Base-by-base conservation (phyloP, 1,284 basidiomycete species). In the Retiboletus flavoniger region DNA sequence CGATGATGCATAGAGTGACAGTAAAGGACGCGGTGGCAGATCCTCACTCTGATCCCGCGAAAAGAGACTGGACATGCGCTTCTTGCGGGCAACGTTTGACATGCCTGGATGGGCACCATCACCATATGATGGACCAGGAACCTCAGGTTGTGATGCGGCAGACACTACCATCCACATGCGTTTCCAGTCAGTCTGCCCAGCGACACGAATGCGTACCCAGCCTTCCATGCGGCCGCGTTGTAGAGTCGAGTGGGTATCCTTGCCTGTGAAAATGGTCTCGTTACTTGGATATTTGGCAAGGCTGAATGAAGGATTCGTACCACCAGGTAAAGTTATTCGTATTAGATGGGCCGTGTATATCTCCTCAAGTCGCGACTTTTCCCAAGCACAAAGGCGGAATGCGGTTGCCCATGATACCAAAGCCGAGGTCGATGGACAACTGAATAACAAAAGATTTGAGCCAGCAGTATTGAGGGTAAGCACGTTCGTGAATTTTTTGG, bases 121-220 rank as follows among this genome's bases (percentile, higher is more conserved):
- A 45, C 44, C 40, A 24, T 42, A n/a, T 43, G 56, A 40, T 38
- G 58, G 28, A 43, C 52, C 40, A 40, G 61, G 52, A 28, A 26
- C 45, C 32, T 66, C 66, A 4, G 56, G 45, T 29, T 74, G 72
- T 13, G 67, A 64, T 17, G 76, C 75, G 46, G 80, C 79, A 50
- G 73, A 78, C 14, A 98, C 77, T 7, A 90, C 84, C 77, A 95
- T 85, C 91, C 93, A 99, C 51, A 95, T 81, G 47, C 85, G 83
- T 65, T 94, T 94, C 96, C 96, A 99, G 63, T 98, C 94, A 1
- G 92, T 96, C 63, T 95, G 93, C 16, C 95, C 95, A 47, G 95
- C 92, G 47, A 98, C 81, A 41, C 97, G 87, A 26, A 95, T 84
- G 60, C 91, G 85, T 38, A 95, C 91, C 91, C 93, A 96, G 3